Evolutionary conservation across 2,329 filamentous ascomycete genomes (phyloP).

Genomic region (Penicillium sp.): DNA sequence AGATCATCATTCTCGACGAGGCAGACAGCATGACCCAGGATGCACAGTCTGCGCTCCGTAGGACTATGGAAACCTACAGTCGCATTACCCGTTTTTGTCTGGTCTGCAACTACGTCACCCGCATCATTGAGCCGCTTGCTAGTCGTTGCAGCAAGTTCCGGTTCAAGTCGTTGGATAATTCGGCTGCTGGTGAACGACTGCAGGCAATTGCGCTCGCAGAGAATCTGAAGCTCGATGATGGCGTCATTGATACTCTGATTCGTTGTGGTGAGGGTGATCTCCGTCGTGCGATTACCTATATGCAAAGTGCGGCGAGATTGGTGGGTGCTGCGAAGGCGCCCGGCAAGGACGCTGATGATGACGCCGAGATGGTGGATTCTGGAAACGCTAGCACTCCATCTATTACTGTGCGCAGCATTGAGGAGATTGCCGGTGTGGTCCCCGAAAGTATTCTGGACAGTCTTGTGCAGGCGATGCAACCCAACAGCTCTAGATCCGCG

Average conservation of each 20-base stretch:
- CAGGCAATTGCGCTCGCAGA: slow-evolving; percentile 80
- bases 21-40: slow-evolving; percentile 99
- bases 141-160: slow-evolving; percentile 94
- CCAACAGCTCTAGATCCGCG: slow-evolving; percentile 59
- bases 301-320: slow-evolving; percentile 89
- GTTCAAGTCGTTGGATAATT: slow-evolving; percentile 92
- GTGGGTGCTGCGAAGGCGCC: slow-evolving; percentile 61
- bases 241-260: slow-evolving; percentile 80
- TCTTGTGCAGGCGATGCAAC: slow-evolving; percentile 73
- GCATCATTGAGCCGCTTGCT: slow-evolving; percentile 95
- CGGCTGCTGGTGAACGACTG: slow-evolving; percentile 74
- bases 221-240: slow-evolving; percentile 70
- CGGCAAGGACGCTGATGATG: slow-evolving; percentile 50
- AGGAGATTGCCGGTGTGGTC: slow-evolving; percentile 96
- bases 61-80: slow-evolving; percentile 98
- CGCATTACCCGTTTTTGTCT: slow-evolving; percentile 96
- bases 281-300: slow-evolving; percentile 90
- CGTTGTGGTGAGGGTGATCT: slow-evolving; percentile 89
- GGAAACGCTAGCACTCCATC: slow-evolving; percentile 48
- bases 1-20: slow-evolving; percentile 97
- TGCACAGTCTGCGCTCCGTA: slow-evolving; percentile 83
- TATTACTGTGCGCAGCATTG: slow-evolving; percentile 75
- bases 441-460: slow-evolving; percentile 69
- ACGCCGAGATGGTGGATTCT: slow-evolving; percentile 61
- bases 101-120: slow-evolving; percentile 97